Evolutionary conservation across 345 rosid genomes (phyloP), one percentile per base, ranked within the genome.

Genomic region (Linum trigynum): DNA sequence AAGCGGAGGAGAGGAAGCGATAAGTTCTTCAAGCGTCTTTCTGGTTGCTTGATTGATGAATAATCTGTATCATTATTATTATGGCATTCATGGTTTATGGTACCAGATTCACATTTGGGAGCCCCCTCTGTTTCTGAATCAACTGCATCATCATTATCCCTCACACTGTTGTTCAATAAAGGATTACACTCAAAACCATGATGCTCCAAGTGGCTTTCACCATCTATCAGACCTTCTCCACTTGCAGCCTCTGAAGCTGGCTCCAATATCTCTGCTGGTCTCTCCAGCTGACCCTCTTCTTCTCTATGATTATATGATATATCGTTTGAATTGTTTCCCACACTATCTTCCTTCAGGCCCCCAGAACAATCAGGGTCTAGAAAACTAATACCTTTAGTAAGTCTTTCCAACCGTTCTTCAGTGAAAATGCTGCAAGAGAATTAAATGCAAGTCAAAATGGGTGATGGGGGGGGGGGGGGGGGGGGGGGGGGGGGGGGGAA

Each of bases 381-480:
- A 76, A 71, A 64, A 73, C 79, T 75, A 42, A 84, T 80, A 57
- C 77, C 84, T 81, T 78, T 87, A 67, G 85, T 84, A 72, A 92
- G 77, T 67, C 86, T 77, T 71, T 89, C 96, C 80, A 92, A 80
- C 79, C 98, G 87, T 78, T 92, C 97, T 80, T 92, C 91, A 45
- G 79, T 75, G 71, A 92, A 89, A 71, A 92, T 87, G 78, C 98
- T 92, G 69, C 77, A 75, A 16, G 65, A 23, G 66, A 65, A 73
- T 64, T 43, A 38, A 39, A 39, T 62, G 17, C 70, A 56, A 63
- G 63, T 64, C 41, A 64, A 32, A 8, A 68, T 69, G 55, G n/a
- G n/a, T n/a, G n/a, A n/a, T n/a, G n/a, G n/a, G n/a, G n/a, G n/a
- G n/a, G n/a, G n/a, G n/a, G n/a, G n/a, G n/a, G n/a, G n/a, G n/a